phyloP scores from a whole-genome alignment of 164 flowering plant genomes.

The Litsea cubeba region DNA sequence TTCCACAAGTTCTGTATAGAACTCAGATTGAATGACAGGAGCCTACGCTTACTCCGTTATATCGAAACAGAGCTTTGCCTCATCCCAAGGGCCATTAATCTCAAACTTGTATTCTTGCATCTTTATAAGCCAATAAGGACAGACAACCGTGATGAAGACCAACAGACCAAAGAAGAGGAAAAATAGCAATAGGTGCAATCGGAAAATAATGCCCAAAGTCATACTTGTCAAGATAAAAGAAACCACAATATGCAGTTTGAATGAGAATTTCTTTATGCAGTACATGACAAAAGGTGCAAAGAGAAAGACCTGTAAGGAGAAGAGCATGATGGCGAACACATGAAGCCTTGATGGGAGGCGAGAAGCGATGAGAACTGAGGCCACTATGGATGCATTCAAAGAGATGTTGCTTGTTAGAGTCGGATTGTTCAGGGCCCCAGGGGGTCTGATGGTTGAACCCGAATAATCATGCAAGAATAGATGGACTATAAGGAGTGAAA shows the following conservation, averaged over 20 bases:
- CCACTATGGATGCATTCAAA: conserved; percentile 83
- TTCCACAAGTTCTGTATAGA: background rate
- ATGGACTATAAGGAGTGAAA: conserved; percentile 67
- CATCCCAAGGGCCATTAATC: conserved; percentile 99
- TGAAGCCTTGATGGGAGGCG: conserved; percentile 85
- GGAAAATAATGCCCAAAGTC: conserved; percentile 50
- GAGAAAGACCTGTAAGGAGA: conserved; percentile 88
- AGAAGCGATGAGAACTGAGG: conserved; percentile 89
- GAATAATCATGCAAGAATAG: conserved; percentile 91
- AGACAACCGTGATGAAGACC: conserved; percentile 62
- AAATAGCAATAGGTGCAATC: conserved; percentile 51
- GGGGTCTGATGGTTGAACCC: conserved; percentile 66
- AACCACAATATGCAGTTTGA: conserved; percentile 55
- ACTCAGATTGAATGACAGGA: background rate
- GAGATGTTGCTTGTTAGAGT: conserved; percentile 75
- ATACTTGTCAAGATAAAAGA: conserved; percentile 57
- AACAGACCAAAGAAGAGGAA: conserved; percentile 46
- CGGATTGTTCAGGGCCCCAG: conserved; percentile 69
- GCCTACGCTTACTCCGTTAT: conserved; percentile 53
- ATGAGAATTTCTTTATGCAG: conserved; percentile 74
- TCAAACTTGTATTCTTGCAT: conserved; percentile 93
- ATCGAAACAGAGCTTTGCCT: conserved; percentile 94
- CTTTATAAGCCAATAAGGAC: conserved; percentile 91
- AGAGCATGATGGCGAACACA: conserved; percentile 79
- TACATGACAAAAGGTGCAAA: conserved; percentile 81